Base-by-base conservation (phyloP, 2,329 filamentous ascomycete species). In the Xenoacremonium recifei region DNA sequence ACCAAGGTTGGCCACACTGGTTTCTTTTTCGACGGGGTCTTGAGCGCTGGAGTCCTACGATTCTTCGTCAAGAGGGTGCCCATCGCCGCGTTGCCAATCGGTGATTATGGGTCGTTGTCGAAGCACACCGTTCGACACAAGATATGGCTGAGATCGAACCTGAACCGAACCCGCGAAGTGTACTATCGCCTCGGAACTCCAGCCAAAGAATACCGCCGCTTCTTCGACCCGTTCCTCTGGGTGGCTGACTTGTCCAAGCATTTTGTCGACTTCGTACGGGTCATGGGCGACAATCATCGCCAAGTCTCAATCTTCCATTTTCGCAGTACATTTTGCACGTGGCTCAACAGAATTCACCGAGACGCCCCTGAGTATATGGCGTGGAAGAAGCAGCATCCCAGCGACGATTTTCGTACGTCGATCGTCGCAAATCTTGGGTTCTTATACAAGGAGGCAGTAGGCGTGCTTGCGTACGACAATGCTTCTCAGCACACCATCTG, bases 171-270 rank as follows among this genome's bases (percentile, higher is more conserved):
- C 1, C 57, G 49, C 3, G 58, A 56, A 13, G 60, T 88, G 0
- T 92, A 83, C 69, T 93, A 90, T 56, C 72, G 72, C 9, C 62
- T 95, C 0, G 59, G 59, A 3, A 60, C 39, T 0, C 84, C 88
- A 0, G 70, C 80, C 0, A 20, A 48, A 0, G 80, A 82, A 27
- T 95, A 93, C 54, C 48, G 46, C 10, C 66, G 79, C 2, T 90
- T 84, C 52, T 76, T 83, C 44, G 36, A 64, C 0, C 73, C 79
- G 0, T 92, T 89, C 47, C 45, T 82, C 0, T 93, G 87, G 87
- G 63, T 91, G 1, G 84, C 80, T 0, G 75, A 85, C 39, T 67
- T 93, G 1, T 73, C 77, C 0, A 92, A 91, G 56, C 81, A 89
- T 53, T 75, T 86, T 18, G 71, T 90, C 2, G 84, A 90, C 47